phyloP scores from a whole-genome alignment of 169 alveolate species.

The Eimeria falciformis region DNA sequence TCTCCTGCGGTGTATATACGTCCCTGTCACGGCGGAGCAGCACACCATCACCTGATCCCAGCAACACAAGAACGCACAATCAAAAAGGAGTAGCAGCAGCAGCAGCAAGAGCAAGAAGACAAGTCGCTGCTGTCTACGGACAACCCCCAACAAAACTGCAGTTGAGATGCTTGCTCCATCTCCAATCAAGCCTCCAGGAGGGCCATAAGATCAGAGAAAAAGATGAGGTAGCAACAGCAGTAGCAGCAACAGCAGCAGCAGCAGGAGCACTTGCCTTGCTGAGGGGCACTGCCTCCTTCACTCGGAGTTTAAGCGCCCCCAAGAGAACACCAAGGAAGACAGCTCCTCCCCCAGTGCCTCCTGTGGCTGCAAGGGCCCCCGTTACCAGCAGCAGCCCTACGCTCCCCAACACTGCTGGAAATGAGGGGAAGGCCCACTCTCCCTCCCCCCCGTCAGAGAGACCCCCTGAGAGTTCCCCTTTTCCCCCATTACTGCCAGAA shows the following conservation, averaged over 20 bases:
- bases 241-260: conserved; percentile 31
- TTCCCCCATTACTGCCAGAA: no score
- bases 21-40: conserved; percentile 83
- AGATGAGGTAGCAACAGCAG: neutral
- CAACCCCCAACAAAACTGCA: no score
- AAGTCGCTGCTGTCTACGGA: neutral
- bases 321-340: conserved; percentile 84
- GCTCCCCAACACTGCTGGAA: neutral
- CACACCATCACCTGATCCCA: conserved; percentile 81
- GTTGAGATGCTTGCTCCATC: no score
- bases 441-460: neutral
- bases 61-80: neutral
- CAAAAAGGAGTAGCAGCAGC: conserved; percentile 28
- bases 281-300: conserved; percentile 87
- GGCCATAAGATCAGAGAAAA: no score
- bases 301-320: conserved; percentile 82
- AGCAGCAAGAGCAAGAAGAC: neutral
- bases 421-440: neutral
- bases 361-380: conserved; percentile 83
- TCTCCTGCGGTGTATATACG: conserved; percentile 45
- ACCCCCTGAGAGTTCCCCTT: no score
- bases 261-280: conserved; percentile 73
- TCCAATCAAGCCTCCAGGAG: no score
- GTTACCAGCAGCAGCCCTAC: conserved; percentile 12
- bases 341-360: conserved; percentile 93